Evolutionary conservation across 2,329 filamentous ascomycete genomes (phyloP).

Genomic region (Phoma herbarum): DNA sequence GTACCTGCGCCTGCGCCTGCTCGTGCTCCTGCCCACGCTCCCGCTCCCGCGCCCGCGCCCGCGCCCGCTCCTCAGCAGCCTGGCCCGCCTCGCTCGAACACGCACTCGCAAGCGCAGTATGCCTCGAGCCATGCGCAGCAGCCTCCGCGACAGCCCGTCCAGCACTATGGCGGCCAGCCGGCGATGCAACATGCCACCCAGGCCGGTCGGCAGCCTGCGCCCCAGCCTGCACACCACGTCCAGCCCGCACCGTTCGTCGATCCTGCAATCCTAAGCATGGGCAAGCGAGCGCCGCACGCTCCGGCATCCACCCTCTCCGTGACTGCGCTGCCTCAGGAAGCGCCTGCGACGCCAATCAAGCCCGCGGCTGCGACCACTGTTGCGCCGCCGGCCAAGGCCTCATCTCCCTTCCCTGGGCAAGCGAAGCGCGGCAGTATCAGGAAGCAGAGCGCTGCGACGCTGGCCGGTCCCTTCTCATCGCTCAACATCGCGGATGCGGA

Average conservation of each 20-base stretch:
- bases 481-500: constrained; percentile 52
- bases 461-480: constrained; percentile 52
- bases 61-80: constrained; percentile 17
- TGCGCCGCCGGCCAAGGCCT: constrained; percentile 47
- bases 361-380: constrained; percentile 46
- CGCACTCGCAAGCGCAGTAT: constrained; percentile 34
- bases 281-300: constrained; percentile 41
- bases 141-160: constrained; percentile 10
- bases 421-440: constrained; percentile 41
- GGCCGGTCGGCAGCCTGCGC: constrained; percentile 26
- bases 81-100: constrained; percentile 28
- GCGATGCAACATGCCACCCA: constrained; percentile 18
- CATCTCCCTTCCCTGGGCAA: constrained; percentile 50
- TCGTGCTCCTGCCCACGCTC: not conserved
- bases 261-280: constrained; percentile 80
- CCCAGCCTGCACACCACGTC: constrained; percentile 33
- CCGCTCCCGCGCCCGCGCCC: constrained; percentile 9
- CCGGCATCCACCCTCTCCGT: constrained; percentile 24
- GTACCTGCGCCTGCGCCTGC: constrained; percentile 27
- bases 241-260: constrained; percentile 70
- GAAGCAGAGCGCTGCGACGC: constrained; percentile 51
- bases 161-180: constrained; percentile 27
- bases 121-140: constrained; percentile 26
- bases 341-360: constrained; percentile 56
- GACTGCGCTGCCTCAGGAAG: constrained; percentile 45